Evolutionary conservation across 2,329 filamentous ascomycete genomes (phyloP), one percentile per base, ranked within the genome.

Genomic region (Xylaria sp.): DNA sequence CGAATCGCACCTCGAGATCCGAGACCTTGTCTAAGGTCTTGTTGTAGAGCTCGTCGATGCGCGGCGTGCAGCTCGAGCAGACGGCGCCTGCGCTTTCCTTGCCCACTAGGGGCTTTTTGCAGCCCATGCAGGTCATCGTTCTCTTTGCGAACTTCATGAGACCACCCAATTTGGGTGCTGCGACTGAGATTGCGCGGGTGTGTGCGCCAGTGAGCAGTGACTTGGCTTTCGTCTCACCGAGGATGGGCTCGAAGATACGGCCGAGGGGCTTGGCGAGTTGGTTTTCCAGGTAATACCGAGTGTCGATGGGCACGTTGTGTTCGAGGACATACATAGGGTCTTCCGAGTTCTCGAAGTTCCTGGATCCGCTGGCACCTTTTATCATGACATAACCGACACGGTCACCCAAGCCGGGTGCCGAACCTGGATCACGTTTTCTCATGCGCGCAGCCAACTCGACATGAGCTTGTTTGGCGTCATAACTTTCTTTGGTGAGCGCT

Each of bases 91-190:
- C 84, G 66, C 83, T 86, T 75, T 97, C 83, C 67, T 90, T 89
- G 61, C 85, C 86, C 5, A 84, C 86, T 54, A 99, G 81, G 2
- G 94, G 94, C 75, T 97, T 97, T 83, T 97, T 99, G 84, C 94
- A 99, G 2, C 92, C 94, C 89, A 99, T 96, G 74, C 94, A 99
- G 0, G 94, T 97, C 76, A 92, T 87, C 2, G 94, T 99, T 79
- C 96, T 97, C 79, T 96, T 97, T 39, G 94, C 84, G 72, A 97
- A 99, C 76, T 96, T 97, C 94, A 99, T 99, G 64, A 99, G 79
- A 0, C 94, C 94, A 59, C 94, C 94, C 63, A 96, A 84, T 0
- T 89, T 90, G 0, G 95, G 93, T 18, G 91, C 94, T 2, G 93
- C 92, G 23, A 97, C 91, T 0, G 91, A 90, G 65, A 99, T 96